phyloP scores from a whole-genome alignment of 768 basidiomycete species.

The Lentinula lateritia region DNA sequence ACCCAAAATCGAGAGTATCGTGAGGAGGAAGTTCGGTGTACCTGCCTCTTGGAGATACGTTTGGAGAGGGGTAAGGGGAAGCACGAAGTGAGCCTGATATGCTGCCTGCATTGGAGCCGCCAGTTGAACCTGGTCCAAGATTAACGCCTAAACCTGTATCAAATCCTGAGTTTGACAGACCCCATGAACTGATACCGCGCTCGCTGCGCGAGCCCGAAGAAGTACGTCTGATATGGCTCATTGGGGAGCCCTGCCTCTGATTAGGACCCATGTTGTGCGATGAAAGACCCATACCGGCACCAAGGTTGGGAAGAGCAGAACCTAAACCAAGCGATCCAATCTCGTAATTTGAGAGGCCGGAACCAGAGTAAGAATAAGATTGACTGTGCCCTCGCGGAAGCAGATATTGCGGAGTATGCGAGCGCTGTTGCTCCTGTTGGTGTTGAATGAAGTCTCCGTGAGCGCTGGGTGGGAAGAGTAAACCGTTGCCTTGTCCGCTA shows the following conservation, averaged over 20 bases:
- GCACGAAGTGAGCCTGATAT: constrained; percentile 2
- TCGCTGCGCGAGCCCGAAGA: constrained; percentile 8
- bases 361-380: constrained; percentile 9
- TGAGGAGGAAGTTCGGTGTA: constrained; percentile 44
- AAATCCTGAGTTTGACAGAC: neutral
- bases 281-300: constrained; percentile 6
- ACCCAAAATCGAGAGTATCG: constrained; percentile 2
- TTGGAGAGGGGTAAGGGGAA: constrained; percentile 53
- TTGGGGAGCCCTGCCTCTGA: neutral
- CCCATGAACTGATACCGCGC: constrained; percentile 1
- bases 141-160: neutral
- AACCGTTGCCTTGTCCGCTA: neutral
- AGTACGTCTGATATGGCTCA: neutral
- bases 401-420: constrained; percentile 5
- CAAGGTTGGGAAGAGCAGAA: constrained; percentile 9
- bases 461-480: constrained; percentile 5
- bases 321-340: constrained; percentile 4
- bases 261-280: neutral
- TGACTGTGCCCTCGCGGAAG: constrained; percentile 8
- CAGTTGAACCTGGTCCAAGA: neutral
- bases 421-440: constrained; percentile 5
- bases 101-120: neutral
- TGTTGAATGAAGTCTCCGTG: constrained; percentile 6
- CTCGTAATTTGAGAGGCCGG: neutral
- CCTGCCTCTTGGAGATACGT: constrained; percentile 52